Conservation (phyloP, 495 filamentous ascomycete species). For the Cercophora newfieldiana region DNA sequence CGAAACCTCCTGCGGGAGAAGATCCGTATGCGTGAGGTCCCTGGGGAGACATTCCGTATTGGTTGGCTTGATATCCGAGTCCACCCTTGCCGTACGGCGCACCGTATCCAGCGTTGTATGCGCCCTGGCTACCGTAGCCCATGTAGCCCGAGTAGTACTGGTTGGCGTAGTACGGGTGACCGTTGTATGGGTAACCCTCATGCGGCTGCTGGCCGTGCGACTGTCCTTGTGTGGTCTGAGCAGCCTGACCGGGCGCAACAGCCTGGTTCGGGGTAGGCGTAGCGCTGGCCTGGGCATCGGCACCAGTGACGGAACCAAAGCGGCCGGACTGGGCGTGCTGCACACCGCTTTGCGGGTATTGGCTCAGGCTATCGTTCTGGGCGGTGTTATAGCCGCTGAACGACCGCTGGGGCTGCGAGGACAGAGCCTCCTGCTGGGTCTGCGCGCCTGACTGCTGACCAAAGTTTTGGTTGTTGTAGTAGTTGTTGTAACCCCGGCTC, state of each 20-base stretch:
- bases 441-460: slow-evolving; percentile 64
- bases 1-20: slow-evolving; percentile 75
- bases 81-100: slow-evolving; percentile 75
- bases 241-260: slow-evolving; percentile 45
- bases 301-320: slow-evolving; percentile 56
- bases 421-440: slow-evolving; percentile 69
- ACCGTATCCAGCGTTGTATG: slow-evolving; percentile 67
- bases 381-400: slow-evolving; percentile 76
- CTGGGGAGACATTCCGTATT: slow-evolving; percentile 72
- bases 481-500: slow-evolving; percentile 69
- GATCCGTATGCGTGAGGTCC: slow-evolving; percentile 75
- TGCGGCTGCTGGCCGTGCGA: slow-evolving; percentile 59
- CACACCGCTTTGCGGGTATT: slow-evolving; percentile 69
- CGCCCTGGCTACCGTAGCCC: slow-evolving; percentile 73
- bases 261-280: slow-evolving; percentile 72
- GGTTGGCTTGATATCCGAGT: slow-evolving; percentile 69
- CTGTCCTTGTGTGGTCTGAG: slow-evolving; percentile 62
- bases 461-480: slow-evolving; percentile 74
- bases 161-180: slow-evolving; percentile 76
- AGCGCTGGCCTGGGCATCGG: slow-evolving; percentile 78
- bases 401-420: slow-evolving; percentile 62
- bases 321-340: slow-evolving; percentile 31
- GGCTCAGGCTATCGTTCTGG: slow-evolving; percentile 70
- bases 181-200: slow-evolving; percentile 65
- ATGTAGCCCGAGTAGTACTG: slow-evolving; percentile 81